Base-by-base conservation (phyloP, 2,329 filamentous ascomycete species). In the Penicillium thymicola region DNA sequence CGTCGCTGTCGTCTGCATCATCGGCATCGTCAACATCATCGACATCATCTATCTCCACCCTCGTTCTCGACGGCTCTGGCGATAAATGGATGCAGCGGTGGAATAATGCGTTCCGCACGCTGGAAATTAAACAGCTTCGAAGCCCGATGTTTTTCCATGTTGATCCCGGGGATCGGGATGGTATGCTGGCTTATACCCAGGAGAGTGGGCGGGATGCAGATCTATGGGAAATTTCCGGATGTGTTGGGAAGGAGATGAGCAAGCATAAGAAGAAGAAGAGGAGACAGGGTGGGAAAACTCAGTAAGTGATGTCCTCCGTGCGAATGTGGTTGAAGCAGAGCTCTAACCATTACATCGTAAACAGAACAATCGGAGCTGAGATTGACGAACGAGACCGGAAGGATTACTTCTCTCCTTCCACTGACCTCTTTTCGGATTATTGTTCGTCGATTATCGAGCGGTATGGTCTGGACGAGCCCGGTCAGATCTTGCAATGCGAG, bases 111-210 rank as follows among this genome's bases (percentile, higher is more conserved):
- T 93, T 93, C 72, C 77, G 80, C 32, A 82, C 81, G 3, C 84
- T 90, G 43, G 82, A 86, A 47, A 93, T 93, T 45, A 79, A 82
- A 1, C 84, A 92, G 65, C 76, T 94, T 38, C 81, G 89, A 16
- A 92, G 88, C 62, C 89, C 89, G 0, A 89, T 93, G 87, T 89
- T 92, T 66, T 93, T 91, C 76, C 89, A 94, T 67, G 80, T 90
- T 14, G 89, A 93, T 66, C 89, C 89, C 0, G 79, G 82, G 1
- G 89, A 93, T 70, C 79, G 89, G 2, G 89, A 93, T 74, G 86
- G 86, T 0, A 75, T 93, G 64, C 75, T 92, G 23, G 86, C 85
- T 1, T 89, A 87, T 72, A 82, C 88, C 0, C 85, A 89, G 64
- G 79, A 82, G 55, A 77, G 81, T 18, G 80, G 81, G 0, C 75